Evolutionary conservation across 106 monocot species (phyloP).

Genomic region (Phalaenopsis equestris): DNA sequence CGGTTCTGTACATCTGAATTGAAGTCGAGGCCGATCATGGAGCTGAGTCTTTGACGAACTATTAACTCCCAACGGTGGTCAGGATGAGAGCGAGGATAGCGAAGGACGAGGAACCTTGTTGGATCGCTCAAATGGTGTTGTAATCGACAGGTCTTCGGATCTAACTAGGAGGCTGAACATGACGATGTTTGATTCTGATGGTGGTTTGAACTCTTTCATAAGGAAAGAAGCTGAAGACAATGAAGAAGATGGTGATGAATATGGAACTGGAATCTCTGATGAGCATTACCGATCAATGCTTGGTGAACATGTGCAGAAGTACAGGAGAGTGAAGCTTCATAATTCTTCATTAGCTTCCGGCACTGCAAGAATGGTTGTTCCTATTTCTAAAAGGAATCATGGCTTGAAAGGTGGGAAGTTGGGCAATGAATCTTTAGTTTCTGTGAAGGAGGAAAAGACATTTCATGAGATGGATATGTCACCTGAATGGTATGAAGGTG

Average conservation of each 20-base stretch:
- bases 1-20: neutral
- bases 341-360: slow-evolving; percentile 24
- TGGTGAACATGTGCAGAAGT: slow-evolving; percentile 72
- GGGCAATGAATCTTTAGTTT: slow-evolving; percentile 21
- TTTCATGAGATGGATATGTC: slow-evolving; percentile 30
- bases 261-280: slow-evolving; percentile 51
- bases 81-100: slow-evolving; percentile 64
- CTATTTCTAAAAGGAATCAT: slow-evolving; percentile 27
- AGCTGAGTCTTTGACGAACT: slow-evolving; percentile 68
- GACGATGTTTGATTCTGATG: slow-evolving; percentile 25
- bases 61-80: slow-evolving; percentile 74
- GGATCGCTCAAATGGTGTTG: slow-evolving; percentile 46
- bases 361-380: slow-evolving; percentile 14
- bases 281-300: slow-evolving; percentile 87
- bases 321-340: slow-evolving; percentile 35
- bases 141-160: slow-evolving; percentile 24
- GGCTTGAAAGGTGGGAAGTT: slow-evolving; percentile 27
- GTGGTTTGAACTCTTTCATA: slow-evolving; percentile 27
- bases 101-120: slow-evolving; percentile 47
- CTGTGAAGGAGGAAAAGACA: slow-evolving; percentile 34
- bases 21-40: slow-evolving; percentile 23
- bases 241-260: slow-evolving; percentile 45
- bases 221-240: slow-evolving; percentile 40
- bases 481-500: slow-evolving; percentile 33
- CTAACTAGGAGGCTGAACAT: slow-evolving; percentile 33